Conservation (phyloP, 2,329 filamentous ascomycete species). For the Blastomyces silverae region DNA sequence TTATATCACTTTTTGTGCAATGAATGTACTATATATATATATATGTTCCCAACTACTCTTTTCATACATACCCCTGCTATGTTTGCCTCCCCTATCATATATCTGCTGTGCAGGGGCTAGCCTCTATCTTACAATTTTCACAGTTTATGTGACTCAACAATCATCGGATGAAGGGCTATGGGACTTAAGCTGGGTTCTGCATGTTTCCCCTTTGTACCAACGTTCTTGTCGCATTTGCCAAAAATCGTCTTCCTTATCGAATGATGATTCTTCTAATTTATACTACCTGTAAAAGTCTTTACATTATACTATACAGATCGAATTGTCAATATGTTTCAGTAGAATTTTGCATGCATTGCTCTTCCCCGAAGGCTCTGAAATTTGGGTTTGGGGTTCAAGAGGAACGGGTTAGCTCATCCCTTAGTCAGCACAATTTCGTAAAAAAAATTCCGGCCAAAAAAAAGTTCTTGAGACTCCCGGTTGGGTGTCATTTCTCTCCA, state of each 20-base stretch:
- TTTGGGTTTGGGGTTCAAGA: not conserved
- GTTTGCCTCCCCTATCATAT: not conserved
- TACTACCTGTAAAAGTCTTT: too few species aligned
- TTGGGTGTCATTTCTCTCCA: not conserved
- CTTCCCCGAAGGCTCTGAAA: not conserved
- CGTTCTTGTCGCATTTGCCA: too few species aligned
- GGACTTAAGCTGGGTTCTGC: not conserved
- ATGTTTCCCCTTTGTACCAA: not conserved
- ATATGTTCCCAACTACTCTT: not conserved
- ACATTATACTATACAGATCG: too few species aligned
- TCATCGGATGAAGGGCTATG: not conserved
- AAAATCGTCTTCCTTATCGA: too few species aligned
- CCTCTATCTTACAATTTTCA: not conserved
- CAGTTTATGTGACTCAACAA: not conserved
- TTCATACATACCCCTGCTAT: not conserved
- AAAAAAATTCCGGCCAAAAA: conserved; percentile 4
- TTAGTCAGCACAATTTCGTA: conserved; percentile 6
- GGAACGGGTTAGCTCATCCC: not conserved
- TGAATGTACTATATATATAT: conserved; percentile 6
- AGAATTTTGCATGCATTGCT: too few species aligned
- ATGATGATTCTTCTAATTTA: too few species aligned
- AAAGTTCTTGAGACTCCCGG: conserved; percentile 8
- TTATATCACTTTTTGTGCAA: conserved; percentile 10
- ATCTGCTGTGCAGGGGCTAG: not conserved
- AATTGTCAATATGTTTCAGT: too few species aligned